These are phyloP conservation scores for Thoreauomyces humboldtii DNA, from an alignment of 192 early-diverging fungal genomes.

Conservation along the genomic window DNA sequence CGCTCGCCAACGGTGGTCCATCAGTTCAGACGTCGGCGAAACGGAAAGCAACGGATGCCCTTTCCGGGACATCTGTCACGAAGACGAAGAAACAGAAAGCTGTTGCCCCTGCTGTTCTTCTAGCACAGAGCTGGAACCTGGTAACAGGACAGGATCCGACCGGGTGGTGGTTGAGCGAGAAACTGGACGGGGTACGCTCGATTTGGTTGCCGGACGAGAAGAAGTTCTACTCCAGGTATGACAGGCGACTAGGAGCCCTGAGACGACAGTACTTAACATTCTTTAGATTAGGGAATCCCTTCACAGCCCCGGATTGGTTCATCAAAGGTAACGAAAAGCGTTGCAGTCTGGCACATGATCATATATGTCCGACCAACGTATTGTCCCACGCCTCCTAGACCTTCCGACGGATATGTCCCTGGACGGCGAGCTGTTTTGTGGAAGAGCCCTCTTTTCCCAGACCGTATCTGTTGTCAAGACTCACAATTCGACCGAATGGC, in stretches of 20 bases:
- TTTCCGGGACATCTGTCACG: slow-evolving; percentile 9
- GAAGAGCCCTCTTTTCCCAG: slow-evolving; percentile 60
- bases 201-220: slow-evolving; percentile 53
- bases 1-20: slow-evolving; percentile 23
- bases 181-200: slow-evolving; percentile 69
- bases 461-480: slow-evolving; percentile 65
- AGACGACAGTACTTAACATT: too few relatives aligned
- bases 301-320: slow-evolving; percentile 54
- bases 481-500: slow-evolving; percentile 45
- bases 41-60: slow-evolving; percentile 1
- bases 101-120: slow-evolving; percentile 20
- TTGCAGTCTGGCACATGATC: not conserved
- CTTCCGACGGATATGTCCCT: slow-evolving; percentile 56
- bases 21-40: slow-evolving; percentile 1
- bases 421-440: slow-evolving; percentile 71
- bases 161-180: slow-evolving; percentile 73
- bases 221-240: slow-evolving; percentile 50
- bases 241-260: too few relatives aligned
- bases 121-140: slow-evolving; percentile 24
- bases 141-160: slow-evolving; percentile 48
- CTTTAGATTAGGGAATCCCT: slow-evolving; percentile 60
- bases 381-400: too few relatives aligned
- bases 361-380: not conserved
- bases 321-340: slow-evolving; percentile 15
- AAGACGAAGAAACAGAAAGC: slow-evolving; percentile 37